These are phyloP conservation scores for Penicillium lividum DNA, from an alignment of 495 filamentous ascomycete species.

Conservation along the genomic window DNA sequence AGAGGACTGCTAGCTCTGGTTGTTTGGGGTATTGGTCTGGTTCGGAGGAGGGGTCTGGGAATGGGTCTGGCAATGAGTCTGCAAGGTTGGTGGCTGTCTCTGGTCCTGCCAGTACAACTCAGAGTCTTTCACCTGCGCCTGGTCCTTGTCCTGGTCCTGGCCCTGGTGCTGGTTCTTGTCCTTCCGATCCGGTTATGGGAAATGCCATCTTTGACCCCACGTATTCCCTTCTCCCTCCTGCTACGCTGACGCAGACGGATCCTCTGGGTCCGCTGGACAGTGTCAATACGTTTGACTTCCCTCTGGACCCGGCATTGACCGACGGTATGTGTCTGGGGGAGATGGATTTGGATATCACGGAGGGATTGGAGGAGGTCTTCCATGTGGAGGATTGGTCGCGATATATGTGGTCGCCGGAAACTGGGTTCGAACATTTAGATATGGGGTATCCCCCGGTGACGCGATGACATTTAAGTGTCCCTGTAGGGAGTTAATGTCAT, in stretches of 20 bases:
- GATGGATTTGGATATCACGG: constrained; percentile 28
- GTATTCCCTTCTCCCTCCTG: constrained; percentile 20
- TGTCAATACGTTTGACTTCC: constrained; percentile 27
- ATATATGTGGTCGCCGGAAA: constrained; percentile 35
- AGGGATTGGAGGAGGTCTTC: constrained; percentile 24
- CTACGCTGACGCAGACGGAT: constrained; percentile 12
- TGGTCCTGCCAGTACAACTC: background rate
- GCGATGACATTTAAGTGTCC: constrained; percentile 23
- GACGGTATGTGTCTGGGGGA: constrained; percentile 21
- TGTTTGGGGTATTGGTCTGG: constrained; percentile 22
- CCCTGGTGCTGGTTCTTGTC: too few relatives aligned
- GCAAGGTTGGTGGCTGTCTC: background rate
- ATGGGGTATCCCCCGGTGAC: constrained; percentile 17
- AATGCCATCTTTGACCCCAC: constrained; percentile 22
- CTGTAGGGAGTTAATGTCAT: constrained; percentile 9
- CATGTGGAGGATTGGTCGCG: constrained; percentile 34
- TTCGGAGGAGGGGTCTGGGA: constrained; percentile 20
- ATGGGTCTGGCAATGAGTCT: background rate
- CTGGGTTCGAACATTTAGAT: constrained; percentile 32
- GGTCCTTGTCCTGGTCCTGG: background rate
- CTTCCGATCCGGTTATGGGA: background rate
- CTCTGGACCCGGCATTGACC: constrained; percentile 24
- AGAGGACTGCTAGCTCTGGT: too few relatives aligned
- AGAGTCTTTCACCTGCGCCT: constrained; percentile 11
- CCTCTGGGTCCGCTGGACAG: constrained; percentile 24